Evolutionary conservation across 805 yeast species (phyloP).

Genomic region (Schwanniomyces sp.): DNA sequence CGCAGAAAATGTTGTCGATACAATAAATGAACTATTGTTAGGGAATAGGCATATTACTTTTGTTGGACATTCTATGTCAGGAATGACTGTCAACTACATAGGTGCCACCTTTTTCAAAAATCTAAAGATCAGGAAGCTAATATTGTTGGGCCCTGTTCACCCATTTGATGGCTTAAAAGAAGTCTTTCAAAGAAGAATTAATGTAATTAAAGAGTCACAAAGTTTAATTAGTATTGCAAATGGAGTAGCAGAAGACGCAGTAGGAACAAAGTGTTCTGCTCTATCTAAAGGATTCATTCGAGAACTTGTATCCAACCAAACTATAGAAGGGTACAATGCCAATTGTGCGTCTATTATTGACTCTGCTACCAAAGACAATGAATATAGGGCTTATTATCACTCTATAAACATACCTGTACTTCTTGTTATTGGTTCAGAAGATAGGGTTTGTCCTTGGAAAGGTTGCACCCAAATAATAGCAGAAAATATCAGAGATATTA

Average conservation of each 20-base stretch:
- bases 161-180: slow-evolving; percentile 6
- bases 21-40: slow-evolving; percentile 2
- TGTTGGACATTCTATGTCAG: slow-evolving; percentile 13
- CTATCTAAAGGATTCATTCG: slow-evolving; percentile 9
- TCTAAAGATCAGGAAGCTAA: background rate
- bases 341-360: slow-evolving; percentile 10
- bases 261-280: slow-evolving; percentile 4
- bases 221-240: slow-evolving; percentile 5
- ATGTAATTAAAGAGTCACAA: slow-evolving; percentile 1
- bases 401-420: slow-evolving; percentile 5
- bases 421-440: slow-evolving; percentile 11
- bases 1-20: slow-evolving; percentile 4
- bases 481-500: background rate
- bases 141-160: slow-evolving; percentile 12
- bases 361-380: slow-evolving; percentile 3
- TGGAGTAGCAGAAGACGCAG: slow-evolving; percentile 5
- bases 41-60: background rate
- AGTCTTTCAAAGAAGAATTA: slow-evolving; percentile 7
- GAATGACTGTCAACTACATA: slow-evolving; percentile 11
- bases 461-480: slow-evolving; percentile 7
- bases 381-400: slow-evolving; percentile 3
- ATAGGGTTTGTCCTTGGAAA: slow-evolving; percentile 8
- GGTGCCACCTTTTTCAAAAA: background rate
- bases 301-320: slow-evolving; percentile 8
- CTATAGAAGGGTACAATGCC: slow-evolving; percentile 10